These are phyloP conservation scores for Raphanus raphanistrum DNA, from an alignment of 345 rosid species.

Conservation along the genomic window DNA sequence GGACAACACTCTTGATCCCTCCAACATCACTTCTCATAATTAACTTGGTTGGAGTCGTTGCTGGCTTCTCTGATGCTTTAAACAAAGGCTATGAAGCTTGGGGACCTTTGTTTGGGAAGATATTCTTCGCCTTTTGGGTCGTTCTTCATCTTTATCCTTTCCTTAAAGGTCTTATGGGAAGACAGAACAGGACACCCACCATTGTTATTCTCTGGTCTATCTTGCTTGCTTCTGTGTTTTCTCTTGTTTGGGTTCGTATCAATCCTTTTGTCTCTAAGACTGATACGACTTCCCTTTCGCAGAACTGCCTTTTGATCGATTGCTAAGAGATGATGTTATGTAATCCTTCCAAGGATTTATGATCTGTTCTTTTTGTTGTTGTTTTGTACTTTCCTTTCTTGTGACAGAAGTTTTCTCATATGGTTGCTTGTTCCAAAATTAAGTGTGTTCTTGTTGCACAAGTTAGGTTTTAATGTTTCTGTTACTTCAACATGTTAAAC, in stretches of 20 bases:
- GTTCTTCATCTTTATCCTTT: slow-evolving; percentile 95
- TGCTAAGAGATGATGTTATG: slow-evolving; percentile 44
- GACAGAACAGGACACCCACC: slow-evolving; percentile 95
- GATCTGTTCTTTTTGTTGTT: background rate
- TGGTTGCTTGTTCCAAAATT: slow-evolving; percentile 20
- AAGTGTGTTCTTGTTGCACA: background rate
- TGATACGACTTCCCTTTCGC: slow-evolving; percentile 38
- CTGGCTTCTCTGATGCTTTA: slow-evolving; percentile 95
- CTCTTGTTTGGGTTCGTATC: slow-evolving; percentile 93
- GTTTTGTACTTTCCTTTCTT: background rate
- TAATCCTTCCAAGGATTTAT: background rate
- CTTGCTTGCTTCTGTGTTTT: slow-evolving; percentile 88
- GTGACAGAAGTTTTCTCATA: slow-evolving; percentile 3
- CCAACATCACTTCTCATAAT: slow-evolving; percentile 86
- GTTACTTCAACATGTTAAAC: background rate
- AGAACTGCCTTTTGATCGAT: slow-evolving; percentile 74
- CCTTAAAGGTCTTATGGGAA: slow-evolving; percentile 99
- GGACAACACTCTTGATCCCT: slow-evolving; percentile 92
- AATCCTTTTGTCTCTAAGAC: slow-evolving; percentile 63
- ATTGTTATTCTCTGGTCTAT: slow-evolving; percentile 96
- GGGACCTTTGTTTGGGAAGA: slow-evolving; percentile 97
- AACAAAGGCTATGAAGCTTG: slow-evolving; percentile 97
- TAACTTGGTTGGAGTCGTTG: slow-evolving; percentile 94
- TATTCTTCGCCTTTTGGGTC: slow-evolving; percentile 96
- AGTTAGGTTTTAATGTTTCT: background rate